Percentiles rank a stretch among this genome's conserved stretches.
Evolutionary conservation across 2,329 filamentous ascomycete genomes (phyloP).

Genomic region (Blumeria hordei): DNA sequence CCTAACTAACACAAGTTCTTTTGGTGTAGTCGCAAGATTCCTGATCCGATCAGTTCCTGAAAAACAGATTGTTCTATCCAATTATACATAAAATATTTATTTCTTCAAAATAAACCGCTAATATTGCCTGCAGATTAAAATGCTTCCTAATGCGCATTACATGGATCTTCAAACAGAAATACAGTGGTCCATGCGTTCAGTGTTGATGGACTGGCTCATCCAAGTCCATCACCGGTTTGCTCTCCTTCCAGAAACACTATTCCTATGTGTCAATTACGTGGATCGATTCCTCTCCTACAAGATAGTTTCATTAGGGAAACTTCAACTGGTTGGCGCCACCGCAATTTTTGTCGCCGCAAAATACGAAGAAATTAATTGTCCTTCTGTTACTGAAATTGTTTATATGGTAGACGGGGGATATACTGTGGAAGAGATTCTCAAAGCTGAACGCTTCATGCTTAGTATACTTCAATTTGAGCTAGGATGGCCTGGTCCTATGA

Average conservation of each 20-base stretch:
- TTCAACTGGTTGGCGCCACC: conserved; percentile 88
- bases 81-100: neutral
- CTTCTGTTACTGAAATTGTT: conserved; percentile 80
- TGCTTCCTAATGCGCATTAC: conserved; percentile 77
- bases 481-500: conserved; percentile 97
- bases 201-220: conserved; percentile 94
- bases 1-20: neutral
- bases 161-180: conserved; percentile 97
- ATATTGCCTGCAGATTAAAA: conserved; percentile 30
- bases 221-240: conserved; percentile 86
- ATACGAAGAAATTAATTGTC: conserved; percentile 97
- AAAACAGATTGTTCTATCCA: neutral
- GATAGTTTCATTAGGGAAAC: conserved; percentile 79
- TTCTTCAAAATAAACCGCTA: conserved; percentile 9
- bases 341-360: conserved; percentile 91
- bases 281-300: conserved; percentile 90
- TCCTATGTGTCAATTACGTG: conserved; percentile 87
- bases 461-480: conserved; percentile 90
- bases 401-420: conserved; percentile 97
- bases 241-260: conserved; percentile 81
- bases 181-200: conserved; percentile 94
- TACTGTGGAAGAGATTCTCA: conserved; percentile 72
- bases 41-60: conserved; percentile 2
- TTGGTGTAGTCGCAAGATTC: neutral
- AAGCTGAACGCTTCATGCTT: conserved; percentile 95